A percentile compares a stretch with the other conserved stretches of the same genome.
Evolutionary conservation across 2,329 filamentous ascomycete species (phyloP).

Genomic region (Aspergillus latus): DNA sequence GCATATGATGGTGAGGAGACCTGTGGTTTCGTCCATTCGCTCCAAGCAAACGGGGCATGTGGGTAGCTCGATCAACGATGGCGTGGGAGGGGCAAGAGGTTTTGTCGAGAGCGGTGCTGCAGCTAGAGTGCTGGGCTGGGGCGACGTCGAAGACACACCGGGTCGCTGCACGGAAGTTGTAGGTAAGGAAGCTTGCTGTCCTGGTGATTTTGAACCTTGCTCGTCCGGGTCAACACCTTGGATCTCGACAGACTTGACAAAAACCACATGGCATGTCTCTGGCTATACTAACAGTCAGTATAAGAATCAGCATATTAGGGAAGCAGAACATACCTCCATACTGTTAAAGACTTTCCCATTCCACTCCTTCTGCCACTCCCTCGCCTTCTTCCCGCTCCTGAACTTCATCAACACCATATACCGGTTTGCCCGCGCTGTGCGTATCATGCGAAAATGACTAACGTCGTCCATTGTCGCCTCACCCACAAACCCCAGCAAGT

Average conservation of each 20-base stretch:
- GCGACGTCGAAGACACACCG: slow-evolving; percentile 22
- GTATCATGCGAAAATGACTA: slow-evolving; percentile 90
- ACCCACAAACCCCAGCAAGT: slow-evolving; percentile 88
- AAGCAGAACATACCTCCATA: slow-evolving; percentile 66
- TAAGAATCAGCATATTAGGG: neutral
- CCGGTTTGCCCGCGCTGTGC: slow-evolving; percentile 82
- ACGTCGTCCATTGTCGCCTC: slow-evolving; percentile 82
- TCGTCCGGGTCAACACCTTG: slow-evolving; percentile 57
- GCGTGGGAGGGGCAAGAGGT: slow-evolving; percentile 71
- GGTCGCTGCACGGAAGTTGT: slow-evolving; percentile 24
- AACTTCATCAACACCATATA: slow-evolving; percentile 98
- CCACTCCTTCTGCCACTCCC: slow-evolving; percentile 79
- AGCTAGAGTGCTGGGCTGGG: slow-evolving; percentile 35
- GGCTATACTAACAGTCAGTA: slow-evolving; percentile 54
- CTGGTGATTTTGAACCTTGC: slow-evolving; percentile 25
- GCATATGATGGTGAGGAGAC: slow-evolving; percentile 90
- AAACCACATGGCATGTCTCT: slow-evolving; percentile 92
- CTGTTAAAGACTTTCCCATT: slow-evolving; percentile 92
- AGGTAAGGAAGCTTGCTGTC: slow-evolving; percentile 60
- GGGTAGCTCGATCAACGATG: slow-evolving; percentile 83
- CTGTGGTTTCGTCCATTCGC: slow-evolving; percentile 96
- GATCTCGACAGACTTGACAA: slow-evolving; percentile 88
- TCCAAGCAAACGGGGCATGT: slow-evolving; percentile 96
- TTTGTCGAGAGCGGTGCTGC: slow-evolving; percentile 56
- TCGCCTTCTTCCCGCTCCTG: slow-evolving; percentile 69